phyloP scores from a whole-genome alignment of 2,329 filamentous ascomycete genomes.

The Hypoxylon sp. region DNA sequence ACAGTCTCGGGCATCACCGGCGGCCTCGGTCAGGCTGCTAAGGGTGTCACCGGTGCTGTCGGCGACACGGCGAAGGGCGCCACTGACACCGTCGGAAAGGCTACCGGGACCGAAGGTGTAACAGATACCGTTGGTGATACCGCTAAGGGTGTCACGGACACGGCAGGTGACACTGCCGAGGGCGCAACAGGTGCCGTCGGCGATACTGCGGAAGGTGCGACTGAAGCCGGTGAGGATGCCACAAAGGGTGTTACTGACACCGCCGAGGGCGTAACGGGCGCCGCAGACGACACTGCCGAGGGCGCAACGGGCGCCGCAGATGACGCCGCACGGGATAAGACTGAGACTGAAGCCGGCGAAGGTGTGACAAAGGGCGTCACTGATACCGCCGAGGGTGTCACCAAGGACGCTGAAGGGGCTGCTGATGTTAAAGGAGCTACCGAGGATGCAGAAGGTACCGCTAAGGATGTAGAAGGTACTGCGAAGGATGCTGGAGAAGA shows the following conservation, averaged over 20 bases:
- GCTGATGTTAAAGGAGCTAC: conserved; percentile 6
- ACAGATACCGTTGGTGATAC: conserved; percentile 33
- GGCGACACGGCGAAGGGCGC: conserved; percentile 43
- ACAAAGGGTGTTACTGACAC: conserved; percentile 14
- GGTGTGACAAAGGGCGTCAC: conserved; percentile 38
- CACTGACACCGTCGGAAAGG: conserved; percentile 38
- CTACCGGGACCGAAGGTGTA: conserved; percentile 31
- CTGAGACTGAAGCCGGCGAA: conserved; percentile 37
- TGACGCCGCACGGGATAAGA: conserved; percentile 40
- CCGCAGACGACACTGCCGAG: conserved; percentile 39
- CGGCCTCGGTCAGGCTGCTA: conserved; percentile 41
- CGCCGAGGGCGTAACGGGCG: conserved; percentile 32
- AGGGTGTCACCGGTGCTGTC: conserved; percentile 36
- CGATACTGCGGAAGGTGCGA: conserved; percentile 40
- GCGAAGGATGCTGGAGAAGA: conserved; percentile 40
- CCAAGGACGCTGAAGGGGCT: conserved; percentile 34
- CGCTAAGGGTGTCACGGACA: conserved; percentile 36
- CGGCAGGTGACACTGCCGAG: conserved; percentile 39
- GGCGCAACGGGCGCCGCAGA: conserved; percentile 36
- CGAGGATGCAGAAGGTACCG: conserved; percentile 40
- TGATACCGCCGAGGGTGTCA: conserved; percentile 23
- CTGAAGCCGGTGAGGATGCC: conserved; percentile 42
- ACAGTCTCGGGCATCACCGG: conserved; percentile 45
- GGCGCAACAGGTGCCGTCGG: conserved; percentile 36
- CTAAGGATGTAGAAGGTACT: conserved; percentile 28